phyloP scores from a whole-genome alignment of 2,329 filamentous ascomycete species.

The Alternaria panax region DNA sequence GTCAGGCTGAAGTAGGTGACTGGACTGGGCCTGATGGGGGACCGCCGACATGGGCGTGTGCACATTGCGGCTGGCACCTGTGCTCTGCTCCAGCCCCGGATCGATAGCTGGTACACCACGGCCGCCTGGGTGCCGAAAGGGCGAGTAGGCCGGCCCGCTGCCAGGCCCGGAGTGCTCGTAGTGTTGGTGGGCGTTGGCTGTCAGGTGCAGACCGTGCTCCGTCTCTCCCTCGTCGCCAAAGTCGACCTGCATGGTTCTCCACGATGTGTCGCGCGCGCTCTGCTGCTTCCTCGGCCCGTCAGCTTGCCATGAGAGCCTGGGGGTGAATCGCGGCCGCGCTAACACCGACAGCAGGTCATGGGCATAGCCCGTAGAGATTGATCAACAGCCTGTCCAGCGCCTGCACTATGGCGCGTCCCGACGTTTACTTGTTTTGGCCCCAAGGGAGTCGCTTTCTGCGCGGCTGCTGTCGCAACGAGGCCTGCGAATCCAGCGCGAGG shows the following conservation, averaged over 20 bases:
- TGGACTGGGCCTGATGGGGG: conserved; percentile 35
- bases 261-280: conserved; percentile 32
- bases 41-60: conserved; percentile 46
- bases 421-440: neutral
- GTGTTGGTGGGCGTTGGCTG: conserved; percentile 39
- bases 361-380: conserved; percentile 22
- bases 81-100: conserved; percentile 47
- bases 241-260: conserved; percentile 50
- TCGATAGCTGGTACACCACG: conserved; percentile 46
- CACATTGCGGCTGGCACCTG: conserved; percentile 44
- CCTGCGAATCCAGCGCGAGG: conserved; percentile 29
- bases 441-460: conserved; percentile 1
- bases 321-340: conserved; percentile 31
- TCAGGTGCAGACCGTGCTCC: conserved; percentile 43
- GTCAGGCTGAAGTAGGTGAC: conserved; percentile 47
- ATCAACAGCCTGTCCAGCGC: conserved; percentile 10
- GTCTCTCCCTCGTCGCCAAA: conserved; percentile 44
- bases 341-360: conserved; percentile 29
- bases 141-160: conserved; percentile 40
- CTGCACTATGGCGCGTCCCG: neutral
- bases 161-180: conserved; percentile 43
- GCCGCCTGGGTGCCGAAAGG: conserved; percentile 43
- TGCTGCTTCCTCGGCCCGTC: conserved; percentile 33
- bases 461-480: conserved; percentile 20
- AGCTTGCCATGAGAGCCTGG: conserved; percentile 41